Base-by-base conservation (phyloP, 2,329 filamentous ascomycete species). In the Apiospora hydei region DNA sequence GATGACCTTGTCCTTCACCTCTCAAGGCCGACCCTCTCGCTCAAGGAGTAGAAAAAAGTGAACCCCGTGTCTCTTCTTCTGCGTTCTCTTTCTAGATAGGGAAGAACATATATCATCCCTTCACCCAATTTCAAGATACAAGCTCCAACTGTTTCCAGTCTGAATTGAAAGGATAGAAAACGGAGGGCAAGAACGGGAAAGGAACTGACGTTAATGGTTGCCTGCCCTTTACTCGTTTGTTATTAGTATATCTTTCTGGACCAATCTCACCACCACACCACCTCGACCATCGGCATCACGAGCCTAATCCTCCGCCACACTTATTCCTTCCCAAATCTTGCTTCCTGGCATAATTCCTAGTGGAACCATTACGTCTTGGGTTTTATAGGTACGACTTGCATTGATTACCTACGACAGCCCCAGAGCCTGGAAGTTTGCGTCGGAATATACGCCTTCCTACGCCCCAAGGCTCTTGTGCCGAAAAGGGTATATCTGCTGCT, bases 241-340 rank as follows among this genome's bases (percentile, higher is more conserved):
- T 21, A 41, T 13, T 41, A 38, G 34, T 41, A 61, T 64, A 64
- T 64, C 57, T n/a, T 8, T 38, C 34, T 64, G 34, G 34, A n/a
- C 57, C 57, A 41, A 41, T 41, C 34, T 41, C 57, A 64, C 57
- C 57, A 64, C 57, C 34, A 38, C 34, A 38, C 34, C 34, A 38
- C 34, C 18, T 64, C 53, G 53, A 30, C 53, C 6, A 61, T 61
- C 53, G 53, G 53, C 53, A 61, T 61, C 53, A 61, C 53, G 26
- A 34, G 53, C 53, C 4, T 61, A 10, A 18, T 30, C 57, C 57
- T n/a, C 34, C 18, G 57, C 51, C 57, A 64, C 57, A 5, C 34
- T 64, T 38, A 38, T 38, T n/a, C 8, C n/a, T 41, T 64, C n/a
- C 3, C 34, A 64, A 13, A 41, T 64, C 34, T 24, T 41, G 10